Evolutionary conservation across 129 eudicot genomes (phyloP).

Genomic region (Flaveria ramosissima): DNA sequence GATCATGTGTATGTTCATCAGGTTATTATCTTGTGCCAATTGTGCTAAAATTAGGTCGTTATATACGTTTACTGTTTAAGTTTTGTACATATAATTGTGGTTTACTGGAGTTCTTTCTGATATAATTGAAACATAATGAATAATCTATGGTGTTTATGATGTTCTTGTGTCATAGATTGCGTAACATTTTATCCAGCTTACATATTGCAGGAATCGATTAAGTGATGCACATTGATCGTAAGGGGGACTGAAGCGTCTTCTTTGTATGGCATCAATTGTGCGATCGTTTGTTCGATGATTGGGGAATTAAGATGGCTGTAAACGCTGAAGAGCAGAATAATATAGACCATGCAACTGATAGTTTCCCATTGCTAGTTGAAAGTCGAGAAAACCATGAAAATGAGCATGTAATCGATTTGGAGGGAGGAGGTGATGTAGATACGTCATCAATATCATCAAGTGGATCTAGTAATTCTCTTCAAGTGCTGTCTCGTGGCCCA

Average conservation of each 20-base stretch:
- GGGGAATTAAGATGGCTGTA: conserved; percentile 42
- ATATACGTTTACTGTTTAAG: not conserved
- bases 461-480: conserved; percentile 33
- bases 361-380: conserved; percentile 59
- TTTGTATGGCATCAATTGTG: conserved; percentile 13
- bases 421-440: conserved; percentile 48
- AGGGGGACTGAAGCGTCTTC: conserved; percentile 26
- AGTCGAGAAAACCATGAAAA: conserved; percentile 38
- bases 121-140: not conserved
- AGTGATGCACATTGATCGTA: conserved; percentile 13
- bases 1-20: conserved; percentile 19
- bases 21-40: conserved; percentile 2
- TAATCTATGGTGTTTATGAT: not conserved
- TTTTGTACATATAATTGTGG: not conserved
- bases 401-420: conserved; percentile 58
- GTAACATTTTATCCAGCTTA: conserved; percentile 11
- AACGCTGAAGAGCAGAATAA: conserved; percentile 42
- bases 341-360: conserved; percentile 48
- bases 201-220: conserved; percentile 23
- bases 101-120: not conserved
- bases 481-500: conserved; percentile 33
- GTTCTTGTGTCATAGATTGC: not conserved
- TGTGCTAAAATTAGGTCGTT: not conserved
- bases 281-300: conserved; percentile 24
- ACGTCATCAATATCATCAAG: conserved; percentile 44